These are phyloP conservation scores for Candida orba DNA, from an alignment of 805 yeast species.

Conservation along the genomic window DNA sequence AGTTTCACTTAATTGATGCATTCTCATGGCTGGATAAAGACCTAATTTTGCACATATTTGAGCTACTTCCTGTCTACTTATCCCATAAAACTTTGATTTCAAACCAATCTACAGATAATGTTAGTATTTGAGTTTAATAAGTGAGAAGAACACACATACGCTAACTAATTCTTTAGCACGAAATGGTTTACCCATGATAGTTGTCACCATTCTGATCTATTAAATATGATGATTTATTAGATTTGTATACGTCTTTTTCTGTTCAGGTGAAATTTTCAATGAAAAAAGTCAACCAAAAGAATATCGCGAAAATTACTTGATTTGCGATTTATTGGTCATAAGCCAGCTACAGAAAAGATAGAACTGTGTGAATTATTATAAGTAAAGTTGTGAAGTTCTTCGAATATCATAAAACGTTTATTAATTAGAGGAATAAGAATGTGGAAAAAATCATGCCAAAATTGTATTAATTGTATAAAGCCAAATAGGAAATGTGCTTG, in stretches of 20 bases:
- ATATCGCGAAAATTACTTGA: no score
- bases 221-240: background rate
- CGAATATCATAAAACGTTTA: no score
- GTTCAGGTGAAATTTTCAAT: background rate
- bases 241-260: no score
- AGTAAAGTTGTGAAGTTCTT: no score
- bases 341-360: no score
- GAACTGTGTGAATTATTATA: no score
- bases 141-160: slow-evolving; percentile 3
- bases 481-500: no score
- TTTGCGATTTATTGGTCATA: no score
- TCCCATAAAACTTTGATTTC: slow-evolving; percentile 76
- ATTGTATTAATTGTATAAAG: no score
- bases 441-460: no score
- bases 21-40: slow-evolving; percentile 87
- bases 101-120: slow-evolving; percentile 44
- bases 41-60: slow-evolving; percentile 82
- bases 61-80: slow-evolving; percentile 70
- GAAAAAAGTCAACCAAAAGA: background rate
- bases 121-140: background rate
- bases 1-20: slow-evolving; percentile 86
- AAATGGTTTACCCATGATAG: slow-evolving; percentile 24
- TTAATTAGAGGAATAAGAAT: no score
- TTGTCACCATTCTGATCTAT: slow-evolving; percentile 17
- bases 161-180: slow-evolving; percentile 24